Conservation (phyloP, 1,139 yeast species). For the Blastobotrys apis region DNA sequence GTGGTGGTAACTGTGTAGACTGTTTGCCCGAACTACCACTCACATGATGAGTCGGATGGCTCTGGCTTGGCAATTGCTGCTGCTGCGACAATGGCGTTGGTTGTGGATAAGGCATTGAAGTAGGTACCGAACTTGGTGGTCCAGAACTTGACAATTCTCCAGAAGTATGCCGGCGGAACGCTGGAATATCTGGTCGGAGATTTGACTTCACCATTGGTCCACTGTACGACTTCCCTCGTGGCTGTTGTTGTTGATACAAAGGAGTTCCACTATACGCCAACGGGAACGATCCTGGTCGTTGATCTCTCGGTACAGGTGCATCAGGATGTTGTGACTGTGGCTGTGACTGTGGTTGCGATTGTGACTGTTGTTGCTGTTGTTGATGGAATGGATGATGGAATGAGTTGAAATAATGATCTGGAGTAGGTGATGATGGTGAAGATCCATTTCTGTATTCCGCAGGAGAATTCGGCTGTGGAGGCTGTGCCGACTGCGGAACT, state of each 20-base stretch:
- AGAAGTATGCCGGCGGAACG: slow-evolving; percentile 28
- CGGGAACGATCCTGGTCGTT: slow-evolving; percentile 33
- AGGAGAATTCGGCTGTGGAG: slow-evolving; percentile 6
- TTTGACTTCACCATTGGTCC: slow-evolving; percentile 12
- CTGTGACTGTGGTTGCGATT: background rate
- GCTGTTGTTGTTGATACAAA: slow-evolving; percentile 8
- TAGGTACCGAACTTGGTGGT: background rate
- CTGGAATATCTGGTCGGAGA: slow-evolving; percentile 10
- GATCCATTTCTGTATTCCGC: background rate
- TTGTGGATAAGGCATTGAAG: background rate
- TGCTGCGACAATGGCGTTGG: background rate
- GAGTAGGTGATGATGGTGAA: slow-evolving; percentile 4
- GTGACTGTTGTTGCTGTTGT: slow-evolving; percentile 5
- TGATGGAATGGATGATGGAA: slow-evolving; percentile 11
- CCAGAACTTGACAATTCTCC: slow-evolving; percentile 16
- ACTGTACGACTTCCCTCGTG: slow-evolving; percentile 12
- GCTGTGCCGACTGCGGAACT: slow-evolving; percentile 17
- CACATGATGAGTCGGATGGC: too few relatives aligned
- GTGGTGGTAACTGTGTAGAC: too few relatives aligned
- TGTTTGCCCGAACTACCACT: too few relatives aligned
- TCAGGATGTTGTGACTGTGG: too few relatives aligned
- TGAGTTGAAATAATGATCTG: slow-evolving; percentile 1
- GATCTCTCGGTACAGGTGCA: slow-evolving; percentile 29
- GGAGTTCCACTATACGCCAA: slow-evolving; percentile 14
- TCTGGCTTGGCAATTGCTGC: background rate